Conservation (phyloP, 2,329 filamentous ascomycete genomes). For the Pseudogymnoascus sp. region DNA sequence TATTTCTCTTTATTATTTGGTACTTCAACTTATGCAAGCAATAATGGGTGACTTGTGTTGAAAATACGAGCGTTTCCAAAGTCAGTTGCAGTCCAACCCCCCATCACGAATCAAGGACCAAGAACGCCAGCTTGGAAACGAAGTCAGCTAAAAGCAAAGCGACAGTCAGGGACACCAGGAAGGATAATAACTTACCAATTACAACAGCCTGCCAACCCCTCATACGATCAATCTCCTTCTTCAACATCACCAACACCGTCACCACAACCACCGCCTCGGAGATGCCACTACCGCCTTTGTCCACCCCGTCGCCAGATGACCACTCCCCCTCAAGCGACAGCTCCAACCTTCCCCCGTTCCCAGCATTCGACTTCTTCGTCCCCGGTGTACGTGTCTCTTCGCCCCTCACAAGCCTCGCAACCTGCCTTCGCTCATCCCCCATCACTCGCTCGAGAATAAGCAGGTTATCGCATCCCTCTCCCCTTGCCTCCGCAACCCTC, state of each 20-base stretch:
- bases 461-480: constrained; percentile 37
- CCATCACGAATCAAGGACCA: neutral
- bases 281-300: constrained; percentile 31
- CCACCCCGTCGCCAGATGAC: constrained; percentile 30
- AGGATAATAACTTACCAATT: constrained; percentile 28
- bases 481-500: constrained; percentile 37
- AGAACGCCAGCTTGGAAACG: neutral
- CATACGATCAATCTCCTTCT: constrained; percentile 55
- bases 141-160: neutral
- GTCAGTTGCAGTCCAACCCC: neutral
- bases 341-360: constrained; percentile 45
- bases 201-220: constrained; percentile 44
- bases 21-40: neutral
- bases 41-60: neutral
- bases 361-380: constrained; percentile 32
- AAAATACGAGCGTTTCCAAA: neutral
- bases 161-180: neutral
- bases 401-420: constrained; percentile 41
- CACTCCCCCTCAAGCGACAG: constrained; percentile 36
- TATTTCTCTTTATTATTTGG: neutral
- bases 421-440: constrained; percentile 19
- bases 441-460: constrained; percentile 46
- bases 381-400: constrained; percentile 35
- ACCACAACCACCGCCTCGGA: constrained; percentile 49
- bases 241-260: constrained; percentile 55